Conservation (phyloP, 2,329 filamentous ascomycete genomes). For the Apiospora hydei region DNA sequence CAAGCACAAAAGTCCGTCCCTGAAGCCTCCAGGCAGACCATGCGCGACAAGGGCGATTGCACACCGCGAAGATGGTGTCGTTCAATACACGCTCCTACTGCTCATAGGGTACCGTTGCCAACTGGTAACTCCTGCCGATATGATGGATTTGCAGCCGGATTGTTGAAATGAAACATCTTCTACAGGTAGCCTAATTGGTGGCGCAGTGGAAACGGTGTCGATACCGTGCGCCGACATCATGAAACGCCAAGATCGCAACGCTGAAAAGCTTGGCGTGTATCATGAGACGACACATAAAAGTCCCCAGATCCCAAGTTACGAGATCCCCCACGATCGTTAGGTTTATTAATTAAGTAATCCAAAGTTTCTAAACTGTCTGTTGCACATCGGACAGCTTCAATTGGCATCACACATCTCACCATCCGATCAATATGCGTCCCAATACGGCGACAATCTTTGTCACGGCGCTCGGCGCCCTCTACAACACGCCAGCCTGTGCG, state of each 20-base stretch:
- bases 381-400: neutral
- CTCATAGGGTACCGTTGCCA: neutral
- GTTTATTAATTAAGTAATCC: neutral
- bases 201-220: neutral
- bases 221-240: conserved; percentile 24
- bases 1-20: neutral
- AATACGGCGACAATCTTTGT: conserved; percentile 26
- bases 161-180: neutral
- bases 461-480: conserved; percentile 15
- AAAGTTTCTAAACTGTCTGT: neutral
- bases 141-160: neutral
- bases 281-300: conserved; percentile 29
- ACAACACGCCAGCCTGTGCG: conserved; percentile 21
- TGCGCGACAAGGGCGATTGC: neutral
- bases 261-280: conserved; percentile 28
- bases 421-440: conserved; percentile 19
- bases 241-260: conserved; percentile 39
- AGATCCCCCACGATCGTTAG: conserved; percentile 11
- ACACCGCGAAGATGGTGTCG: neutral
- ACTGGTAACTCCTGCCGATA: neutral
- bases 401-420: neutral
- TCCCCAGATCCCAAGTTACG: conserved; percentile 16
- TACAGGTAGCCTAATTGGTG: neutral
- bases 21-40: neutral
- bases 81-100: neutral